Conservation (phyloP, 2,329 filamentous ascomycete genomes). For the Lasiodiplodia gonubiensis region DNA sequence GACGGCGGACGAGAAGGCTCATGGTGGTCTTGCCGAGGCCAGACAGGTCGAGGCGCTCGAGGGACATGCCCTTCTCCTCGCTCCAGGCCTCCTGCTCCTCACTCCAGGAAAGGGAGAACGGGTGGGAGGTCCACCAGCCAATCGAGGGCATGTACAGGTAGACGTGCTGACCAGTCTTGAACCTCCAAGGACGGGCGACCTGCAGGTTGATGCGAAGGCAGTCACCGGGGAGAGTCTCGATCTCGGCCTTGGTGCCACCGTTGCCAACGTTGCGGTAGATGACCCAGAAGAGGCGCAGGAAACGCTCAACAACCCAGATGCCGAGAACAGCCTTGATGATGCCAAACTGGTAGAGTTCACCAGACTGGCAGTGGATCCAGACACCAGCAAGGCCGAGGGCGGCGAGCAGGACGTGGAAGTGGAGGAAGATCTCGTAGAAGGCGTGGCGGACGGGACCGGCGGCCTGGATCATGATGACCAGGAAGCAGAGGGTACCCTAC, state of each 20-base stretch:
- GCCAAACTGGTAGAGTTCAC: constrained; percentile 62
- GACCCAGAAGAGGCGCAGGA: constrained; percentile 63
- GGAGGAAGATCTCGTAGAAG: constrained; percentile 79
- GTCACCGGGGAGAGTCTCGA: constrained; percentile 78
- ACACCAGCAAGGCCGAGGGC: constrained; percentile 65
- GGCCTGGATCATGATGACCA: constrained; percentile 70
- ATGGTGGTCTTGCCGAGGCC: constrained; percentile 62
- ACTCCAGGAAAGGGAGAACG: constrained; percentile 80
- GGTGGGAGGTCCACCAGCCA: constrained; percentile 76
- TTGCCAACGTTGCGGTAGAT: constrained; percentile 69
- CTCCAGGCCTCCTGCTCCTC: constrained; percentile 59
- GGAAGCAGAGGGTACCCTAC: constrained; percentile 64
- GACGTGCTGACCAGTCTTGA: constrained; percentile 76
- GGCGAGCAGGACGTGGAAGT: constrained; percentile 71
- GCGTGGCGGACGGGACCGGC: constrained; percentile 75
- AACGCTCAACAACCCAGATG: constrained; percentile 72
- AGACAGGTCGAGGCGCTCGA: constrained; percentile 54
- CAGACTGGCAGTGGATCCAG: constrained; percentile 66
- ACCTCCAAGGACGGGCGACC: constrained; percentile 77
- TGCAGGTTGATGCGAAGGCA: constrained; percentile 75
- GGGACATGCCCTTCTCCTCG: constrained; percentile 54
- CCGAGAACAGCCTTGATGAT: constrained; percentile 67
- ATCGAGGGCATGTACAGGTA: constrained; percentile 79
- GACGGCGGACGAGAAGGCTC: constrained; percentile 84
- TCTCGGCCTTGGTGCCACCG: constrained; percentile 70